phyloP scores from a whole-genome alignment of 1,284 basidiomycete species.

The Coriolopsis trogii region DNA sequence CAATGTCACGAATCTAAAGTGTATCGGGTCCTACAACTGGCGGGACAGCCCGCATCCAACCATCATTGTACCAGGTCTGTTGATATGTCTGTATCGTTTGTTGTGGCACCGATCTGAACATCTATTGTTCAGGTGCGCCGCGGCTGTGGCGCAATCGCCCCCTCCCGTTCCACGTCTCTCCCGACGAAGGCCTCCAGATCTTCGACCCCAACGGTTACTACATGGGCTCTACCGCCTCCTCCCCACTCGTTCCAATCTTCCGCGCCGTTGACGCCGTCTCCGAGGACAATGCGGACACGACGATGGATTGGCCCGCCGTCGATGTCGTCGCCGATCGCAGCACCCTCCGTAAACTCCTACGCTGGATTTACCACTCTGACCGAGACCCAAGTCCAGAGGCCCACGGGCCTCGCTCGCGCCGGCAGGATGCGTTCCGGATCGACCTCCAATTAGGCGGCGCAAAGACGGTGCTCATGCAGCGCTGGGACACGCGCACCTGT shows the following conservation, averaged over 20 bases:
- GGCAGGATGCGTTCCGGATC: slow-evolving; percentile 56
- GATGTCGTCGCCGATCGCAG: slow-evolving; percentile 64
- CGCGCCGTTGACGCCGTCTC: slow-evolving; percentile 46
- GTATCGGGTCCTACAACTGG: slow-evolving; percentile 60
- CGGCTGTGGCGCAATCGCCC: no score
- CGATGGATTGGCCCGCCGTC: slow-evolving; percentile 48
- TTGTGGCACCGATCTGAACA: no score
- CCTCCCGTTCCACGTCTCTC: slow-evolving; percentile 47
- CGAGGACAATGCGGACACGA: slow-evolving; percentile 25
- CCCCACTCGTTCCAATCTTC: slow-evolving; percentile 49
- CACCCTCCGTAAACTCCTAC: slow-evolving; percentile 53
- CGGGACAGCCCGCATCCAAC: slow-evolving; percentile 41
- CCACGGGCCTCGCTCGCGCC: no score
- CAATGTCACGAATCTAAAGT: slow-evolving; percentile 26
- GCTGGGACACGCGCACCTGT: slow-evolving; percentile 30
- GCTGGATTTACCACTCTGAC: slow-evolving; percentile 42
- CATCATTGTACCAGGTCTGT: slow-evolving; percentile 60
- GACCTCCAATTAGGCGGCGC: slow-evolving; percentile 56
- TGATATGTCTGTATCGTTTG: no score
- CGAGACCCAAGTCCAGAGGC: no score
- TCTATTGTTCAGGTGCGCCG: no score
- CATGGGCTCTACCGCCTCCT: slow-evolving; percentile 33
- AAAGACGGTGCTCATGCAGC: slow-evolving; percentile 53
- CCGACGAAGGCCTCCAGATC: slow-evolving; percentile 47
- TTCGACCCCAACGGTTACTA: slow-evolving; percentile 54